phyloP scores from a whole-genome alignment of 306 rosid species.

The Prunus campanulata region DNA sequence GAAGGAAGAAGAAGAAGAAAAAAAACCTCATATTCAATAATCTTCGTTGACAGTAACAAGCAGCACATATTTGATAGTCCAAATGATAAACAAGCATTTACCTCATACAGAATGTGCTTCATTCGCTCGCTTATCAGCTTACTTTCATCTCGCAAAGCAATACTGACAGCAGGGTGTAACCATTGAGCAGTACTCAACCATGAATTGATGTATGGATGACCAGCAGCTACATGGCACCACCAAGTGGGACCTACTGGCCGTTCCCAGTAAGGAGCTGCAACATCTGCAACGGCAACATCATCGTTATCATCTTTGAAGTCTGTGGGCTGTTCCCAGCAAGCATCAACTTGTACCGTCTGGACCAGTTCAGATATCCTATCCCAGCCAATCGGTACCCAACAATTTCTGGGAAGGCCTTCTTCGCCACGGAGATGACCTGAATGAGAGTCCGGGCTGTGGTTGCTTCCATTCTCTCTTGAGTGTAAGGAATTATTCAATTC shows the following conservation, averaged over 20 bases:
- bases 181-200: constrained; percentile 32
- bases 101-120: constrained; percentile 33
- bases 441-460: constrained; percentile 3
- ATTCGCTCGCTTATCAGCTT: constrained; percentile 30
- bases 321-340: constrained; percentile 28
- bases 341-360: constrained; percentile 35
- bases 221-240: constrained; percentile 36
- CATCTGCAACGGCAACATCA: constrained; percentile 42
- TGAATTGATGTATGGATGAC: constrained; percentile 20
- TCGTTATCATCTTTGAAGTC: constrained; percentile 38
- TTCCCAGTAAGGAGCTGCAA: constrained; percentile 25
- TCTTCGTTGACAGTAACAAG: neutral
- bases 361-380: constrained; percentile 52
- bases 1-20: neutral
- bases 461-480: constrained; percentile 12
- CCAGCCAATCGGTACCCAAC: constrained; percentile 69
- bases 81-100: neutral
- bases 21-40: no score
- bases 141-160: constrained; percentile 31
- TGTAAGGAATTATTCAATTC: constrained; percentile 4
- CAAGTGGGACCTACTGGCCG: constrained; percentile 25
- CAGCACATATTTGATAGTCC: neutral
- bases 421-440: constrained; percentile 12
- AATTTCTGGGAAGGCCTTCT: constrained; percentile 38
- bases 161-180: constrained; percentile 29